Base-by-base conservation (phyloP, 1,284 basidiomycete genomes). In the Puccinia coronata region DNA sequence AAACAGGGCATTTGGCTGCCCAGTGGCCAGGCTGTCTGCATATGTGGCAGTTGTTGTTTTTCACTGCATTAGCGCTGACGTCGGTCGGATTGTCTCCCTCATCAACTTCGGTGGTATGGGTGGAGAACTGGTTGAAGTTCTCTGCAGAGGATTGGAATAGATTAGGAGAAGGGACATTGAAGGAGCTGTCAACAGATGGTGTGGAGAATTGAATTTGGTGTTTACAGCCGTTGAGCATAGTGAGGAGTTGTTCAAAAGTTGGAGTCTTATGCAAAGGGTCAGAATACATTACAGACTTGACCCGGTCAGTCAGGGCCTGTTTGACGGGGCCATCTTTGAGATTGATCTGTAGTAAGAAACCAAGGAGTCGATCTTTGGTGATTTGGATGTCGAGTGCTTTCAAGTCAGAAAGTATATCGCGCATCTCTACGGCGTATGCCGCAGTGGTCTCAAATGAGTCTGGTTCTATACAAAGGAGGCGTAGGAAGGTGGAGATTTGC, bases 21-120 rank as follows among this genome's bases (percentile, higher is more conserved):
- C 65, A 69, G 23, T 69, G 65, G 12, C 65, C 65, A 2, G 47
- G 41, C 47, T 43, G n/a, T 43, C 20, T 49, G 65, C 65, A n/a
- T n/a, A n/a, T n/a, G n/a, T n/a, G n/a, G n/a, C n/a, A n/a, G n/a
- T n/a, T 39, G 16, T 23, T 41, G 39, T 69, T 61, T 11, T 16
- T 28, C 2, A 18, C 31, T 9, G 57, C 31, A 36, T 61, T 61
- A 14, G 28, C 57, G 4, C 3, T 1, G 2, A 61, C 31, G 8
- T 51, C 49, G 9, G 16, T 47, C 9, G 43, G 16, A 8, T 8
- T 8, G 16, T 8, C 9, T 8, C 16, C 43, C n/a, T 28, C 55
- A 28, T 18, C 20, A 57, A 14, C 1, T 25, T 9, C 55, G 6
- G 11, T n/a, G 18, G 8, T n/a, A 14, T 18, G 11, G 12, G 51